Conservation (phyloP, 805 yeast species). For the Metschnikowia similis region DNA sequence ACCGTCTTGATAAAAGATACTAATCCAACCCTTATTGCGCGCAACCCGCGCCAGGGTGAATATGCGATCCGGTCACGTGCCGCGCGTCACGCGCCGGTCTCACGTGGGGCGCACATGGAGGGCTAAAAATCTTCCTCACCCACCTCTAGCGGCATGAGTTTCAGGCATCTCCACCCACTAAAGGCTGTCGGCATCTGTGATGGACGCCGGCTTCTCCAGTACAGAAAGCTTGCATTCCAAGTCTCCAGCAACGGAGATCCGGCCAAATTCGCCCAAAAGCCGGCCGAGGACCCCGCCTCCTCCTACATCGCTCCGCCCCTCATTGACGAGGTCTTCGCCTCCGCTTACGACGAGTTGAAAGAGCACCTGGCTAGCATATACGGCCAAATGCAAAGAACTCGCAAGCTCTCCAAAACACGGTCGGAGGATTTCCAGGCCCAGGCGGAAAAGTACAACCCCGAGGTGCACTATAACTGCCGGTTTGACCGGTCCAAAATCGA, state of each 20-base stretch:
- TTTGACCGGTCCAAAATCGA: constrained; percentile 51
- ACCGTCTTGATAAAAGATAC: no score
- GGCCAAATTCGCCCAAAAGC: neutral
- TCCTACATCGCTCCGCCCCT: constrained; percentile 67
- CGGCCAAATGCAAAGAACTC: constrained; percentile 23
- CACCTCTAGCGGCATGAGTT: neutral
- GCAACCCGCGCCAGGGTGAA: no score
- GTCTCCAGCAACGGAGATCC: neutral
- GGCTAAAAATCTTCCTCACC: constrained; percentile 3
- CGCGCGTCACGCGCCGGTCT: neutral
- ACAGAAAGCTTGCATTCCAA: neutral
- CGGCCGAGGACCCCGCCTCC: constrained; percentile 49
- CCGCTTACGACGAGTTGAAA: constrained; percentile 58
- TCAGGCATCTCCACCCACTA: neutral
- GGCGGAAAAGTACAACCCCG: constrained; percentile 80
- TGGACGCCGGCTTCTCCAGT: neutral
- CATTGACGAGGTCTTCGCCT: constrained; percentile 66
- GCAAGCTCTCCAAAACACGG: constrained; percentile 16
- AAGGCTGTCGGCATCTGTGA: neutral
- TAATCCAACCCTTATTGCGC: no score
- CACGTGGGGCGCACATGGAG: neutral
- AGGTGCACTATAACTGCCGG: constrained; percentile 66
- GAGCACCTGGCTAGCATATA: constrained; percentile 43
- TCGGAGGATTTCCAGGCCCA: constrained; percentile 38
- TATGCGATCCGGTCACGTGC: neutral